Evolutionary conservation across 306 rosid genomes (phyloP).

Genomic region (Canavalia gladiata): DNA sequence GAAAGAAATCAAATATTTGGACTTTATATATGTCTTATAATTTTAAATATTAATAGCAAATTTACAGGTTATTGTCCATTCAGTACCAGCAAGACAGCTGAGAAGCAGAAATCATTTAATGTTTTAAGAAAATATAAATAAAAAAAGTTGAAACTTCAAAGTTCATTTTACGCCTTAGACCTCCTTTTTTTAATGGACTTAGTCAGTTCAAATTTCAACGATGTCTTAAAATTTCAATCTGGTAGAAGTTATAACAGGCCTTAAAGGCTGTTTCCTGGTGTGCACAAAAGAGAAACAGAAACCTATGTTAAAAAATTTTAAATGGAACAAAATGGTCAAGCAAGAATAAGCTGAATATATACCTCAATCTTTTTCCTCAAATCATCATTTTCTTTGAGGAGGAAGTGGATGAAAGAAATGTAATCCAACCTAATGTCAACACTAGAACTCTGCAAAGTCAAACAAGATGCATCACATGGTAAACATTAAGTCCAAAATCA

Average conservation of each 20-base stretch:
- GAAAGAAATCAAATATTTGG: not conserved
- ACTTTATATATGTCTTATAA: not conserved
- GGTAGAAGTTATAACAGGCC: not conserved
- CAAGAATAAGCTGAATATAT: conserved; percentile 33
- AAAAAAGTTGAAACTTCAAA: not conserved
- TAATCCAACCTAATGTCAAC: conserved; percentile 83
- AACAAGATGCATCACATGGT: not conserved
- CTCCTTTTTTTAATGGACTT: conserved; percentile 1
- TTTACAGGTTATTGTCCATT: not conserved
- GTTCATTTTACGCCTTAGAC: no score
- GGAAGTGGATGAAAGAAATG: conserved; percentile 67
- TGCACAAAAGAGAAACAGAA: conserved; percentile 26
- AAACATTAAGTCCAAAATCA: not conserved
- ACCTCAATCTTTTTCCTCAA: conserved; percentile 81
- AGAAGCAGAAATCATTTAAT: conserved; percentile 13
- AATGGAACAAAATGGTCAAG: not conserved
- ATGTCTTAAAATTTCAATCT: conserved; percentile 9
- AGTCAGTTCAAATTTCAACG: conserved; percentile 18
- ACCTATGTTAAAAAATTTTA: not conserved
- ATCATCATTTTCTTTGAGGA: conserved; percentile 69
- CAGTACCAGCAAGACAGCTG: conserved; percentile 15
- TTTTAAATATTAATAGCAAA: not conserved
- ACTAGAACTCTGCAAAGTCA: conserved; percentile 66
- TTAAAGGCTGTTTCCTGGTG: not conserved
- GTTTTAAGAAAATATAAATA: conserved; percentile 6